Percentiles rank a stretch among this genome's conserved stretches.
Evolutionary conservation across 441 rosid genomes (phyloP).

Genomic region (Monsonia emarginata): DNA sequence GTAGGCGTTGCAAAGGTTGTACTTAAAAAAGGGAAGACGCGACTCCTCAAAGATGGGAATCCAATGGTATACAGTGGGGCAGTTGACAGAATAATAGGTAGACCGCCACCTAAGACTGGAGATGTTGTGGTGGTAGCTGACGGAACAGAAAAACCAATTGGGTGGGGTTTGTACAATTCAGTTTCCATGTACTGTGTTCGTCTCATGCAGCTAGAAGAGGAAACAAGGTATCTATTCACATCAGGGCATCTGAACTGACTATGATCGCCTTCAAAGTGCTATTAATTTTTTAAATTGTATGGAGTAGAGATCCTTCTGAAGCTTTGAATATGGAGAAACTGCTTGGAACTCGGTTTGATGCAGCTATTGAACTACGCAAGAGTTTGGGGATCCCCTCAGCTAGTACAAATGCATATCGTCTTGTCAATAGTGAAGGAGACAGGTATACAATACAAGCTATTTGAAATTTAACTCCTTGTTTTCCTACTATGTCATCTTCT

Average conservation of each 20-base stretch:
- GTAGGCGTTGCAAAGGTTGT: constrained; percentile 74
- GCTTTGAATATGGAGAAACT: constrained; percentile 66
- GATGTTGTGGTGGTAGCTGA: constrained; percentile 83
- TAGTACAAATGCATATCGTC: constrained; percentile 70
- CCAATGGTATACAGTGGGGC: constrained; percentile 95
- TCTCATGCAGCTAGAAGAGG: constrained; percentile 86
- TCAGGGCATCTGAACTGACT: not conserved
- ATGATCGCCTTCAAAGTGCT: not conserved
- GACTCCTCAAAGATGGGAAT: constrained; percentile 71
- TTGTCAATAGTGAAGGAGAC: constrained; percentile 82
- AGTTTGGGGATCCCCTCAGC: constrained; percentile 63
- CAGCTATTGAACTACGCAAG: constrained; percentile 48
- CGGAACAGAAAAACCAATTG: constrained; percentile 68
- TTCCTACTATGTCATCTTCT: not conserved
- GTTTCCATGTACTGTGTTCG: constrained; percentile 81
- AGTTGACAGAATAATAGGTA: constrained; percentile 71
- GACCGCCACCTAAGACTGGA: constrained; percentile 74
- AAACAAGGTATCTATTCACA: constrained; percentile 32
- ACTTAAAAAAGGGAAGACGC: constrained; percentile 75
- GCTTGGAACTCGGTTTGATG: constrained; percentile 48
- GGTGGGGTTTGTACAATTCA: constrained; percentile 82
- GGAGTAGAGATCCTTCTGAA: constrained; percentile 60
- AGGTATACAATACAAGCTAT: constrained; percentile 28
- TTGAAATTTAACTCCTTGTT: not conserved
- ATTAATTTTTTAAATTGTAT: constrained; percentile 12